Conservation (phyloP, 768 basidiomycete genomes). For the Termitomyces sp. region DNA sequence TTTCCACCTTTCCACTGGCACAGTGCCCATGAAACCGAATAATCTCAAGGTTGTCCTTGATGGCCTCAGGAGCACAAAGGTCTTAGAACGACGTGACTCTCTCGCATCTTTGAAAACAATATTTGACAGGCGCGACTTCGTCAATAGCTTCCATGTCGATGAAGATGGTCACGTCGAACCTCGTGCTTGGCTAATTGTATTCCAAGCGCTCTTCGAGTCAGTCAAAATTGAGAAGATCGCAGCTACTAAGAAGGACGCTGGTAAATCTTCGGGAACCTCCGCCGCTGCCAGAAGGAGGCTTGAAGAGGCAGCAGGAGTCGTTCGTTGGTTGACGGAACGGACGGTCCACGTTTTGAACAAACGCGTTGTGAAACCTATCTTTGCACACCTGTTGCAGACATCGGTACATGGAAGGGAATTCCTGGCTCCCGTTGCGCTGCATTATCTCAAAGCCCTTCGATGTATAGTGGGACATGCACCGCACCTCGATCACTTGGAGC, state of each 20-base stretch:
- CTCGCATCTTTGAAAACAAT: slow-evolving; percentile 41
- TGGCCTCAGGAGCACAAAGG: slow-evolving; percentile 53
- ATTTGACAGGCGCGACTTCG: slow-evolving; percentile 44
- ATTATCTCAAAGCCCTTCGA: slow-evolving; percentile 78
- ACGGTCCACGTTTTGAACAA: slow-evolving; percentile 50
- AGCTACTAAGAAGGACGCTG: slow-evolving; percentile 35
- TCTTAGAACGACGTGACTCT: slow-evolving; percentile 68
- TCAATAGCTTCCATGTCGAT: slow-evolving; percentile 37
- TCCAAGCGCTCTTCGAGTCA: slow-evolving; percentile 64
- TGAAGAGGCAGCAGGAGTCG: slow-evolving; percentile 53
- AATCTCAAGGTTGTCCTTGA: slow-evolving; percentile 41
- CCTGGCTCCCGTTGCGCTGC: slow-evolving; percentile 58
- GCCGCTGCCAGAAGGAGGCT: slow-evolving; percentile 55
- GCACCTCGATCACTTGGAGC: slow-evolving; percentile 73
- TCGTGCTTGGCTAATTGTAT: slow-evolving; percentile 56
- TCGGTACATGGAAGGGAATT: slow-evolving; percentile 51
- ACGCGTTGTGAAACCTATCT: slow-evolving; percentile 47
- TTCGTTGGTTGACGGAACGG: slow-evolving; percentile 72
- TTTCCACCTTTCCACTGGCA: no score
- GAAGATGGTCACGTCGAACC: slow-evolving; percentile 27
- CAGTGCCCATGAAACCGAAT: slow-evolving; percentile 5
- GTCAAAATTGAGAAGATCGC: slow-evolving; percentile 58
- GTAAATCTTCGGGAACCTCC: slow-evolving; percentile 28
- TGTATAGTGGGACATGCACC: slow-evolving; percentile 58
- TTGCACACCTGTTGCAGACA: slow-evolving; percentile 59